These are phyloP conservation scores for Cymbidium sinense DNA, from an alignment of 106 monocot genomes.

Conservation along the genomic window DNA sequence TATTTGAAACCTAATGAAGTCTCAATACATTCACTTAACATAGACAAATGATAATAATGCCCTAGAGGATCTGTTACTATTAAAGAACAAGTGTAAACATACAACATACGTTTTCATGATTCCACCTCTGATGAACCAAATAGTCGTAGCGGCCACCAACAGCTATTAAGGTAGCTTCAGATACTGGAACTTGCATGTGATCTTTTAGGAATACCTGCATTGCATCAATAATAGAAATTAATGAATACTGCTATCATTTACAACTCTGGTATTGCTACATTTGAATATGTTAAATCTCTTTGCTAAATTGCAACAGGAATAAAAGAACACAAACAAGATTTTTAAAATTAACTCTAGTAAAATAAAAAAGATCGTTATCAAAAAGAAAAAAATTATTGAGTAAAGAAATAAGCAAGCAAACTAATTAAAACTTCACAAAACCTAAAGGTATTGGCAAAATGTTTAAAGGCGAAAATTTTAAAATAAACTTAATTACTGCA, in stretches of 20 bases:
- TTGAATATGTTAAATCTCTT: background rate
- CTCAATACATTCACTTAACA: background rate
- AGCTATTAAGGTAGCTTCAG: constrained; percentile 64
- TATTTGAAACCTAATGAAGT: background rate
- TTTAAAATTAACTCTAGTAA: too few relatives aligned
- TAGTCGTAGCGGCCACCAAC: constrained; percentile 88
- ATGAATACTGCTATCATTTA: background rate
- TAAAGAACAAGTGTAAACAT: background rate
- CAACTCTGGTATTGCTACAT: background rate
- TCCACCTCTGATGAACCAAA: constrained; percentile 60
- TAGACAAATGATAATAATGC: background rate
- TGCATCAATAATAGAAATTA: background rate
- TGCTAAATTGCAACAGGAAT: background rate
- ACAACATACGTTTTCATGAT: constrained; percentile 46
- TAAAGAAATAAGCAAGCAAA: too few relatives aligned
- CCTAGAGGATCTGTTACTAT: background rate
- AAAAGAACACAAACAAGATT: background rate
- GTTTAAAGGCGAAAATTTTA: too few relatives aligned
- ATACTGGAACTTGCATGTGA: constrained; percentile 33
- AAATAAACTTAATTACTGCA: too few relatives aligned
- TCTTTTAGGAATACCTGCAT: constrained; percentile 71
- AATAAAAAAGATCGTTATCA: too few relatives aligned
- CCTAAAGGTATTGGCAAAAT: too few relatives aligned
- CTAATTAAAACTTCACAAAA: too few relatives aligned
- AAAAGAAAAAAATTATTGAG: too few relatives aligned